phyloP scores from a whole-genome alignment of 495 filamentous ascomycete species.

The Aspergillus affinis region DNA sequence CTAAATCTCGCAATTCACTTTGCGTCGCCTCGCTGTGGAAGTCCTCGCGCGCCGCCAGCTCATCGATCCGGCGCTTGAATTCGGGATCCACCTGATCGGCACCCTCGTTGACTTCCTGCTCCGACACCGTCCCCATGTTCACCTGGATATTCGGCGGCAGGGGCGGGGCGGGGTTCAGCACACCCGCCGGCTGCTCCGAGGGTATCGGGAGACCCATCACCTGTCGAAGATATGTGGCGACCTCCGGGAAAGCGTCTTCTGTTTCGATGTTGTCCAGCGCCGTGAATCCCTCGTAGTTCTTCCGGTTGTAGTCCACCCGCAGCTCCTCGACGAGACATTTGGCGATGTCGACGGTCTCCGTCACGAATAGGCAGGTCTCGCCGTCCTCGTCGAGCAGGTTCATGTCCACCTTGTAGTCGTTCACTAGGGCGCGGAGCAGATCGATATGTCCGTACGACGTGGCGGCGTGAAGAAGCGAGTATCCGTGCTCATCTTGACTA shows the following conservation, averaged over 20 bases:
- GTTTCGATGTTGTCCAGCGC: conserved; percentile 69
- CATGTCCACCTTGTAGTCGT: conserved; percentile 71
- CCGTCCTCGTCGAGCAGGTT: conserved; percentile 84
- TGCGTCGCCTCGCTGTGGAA: conserved; percentile 72
- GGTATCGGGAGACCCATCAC: conserved; percentile 38
- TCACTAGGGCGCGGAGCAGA: conserved; percentile 75
- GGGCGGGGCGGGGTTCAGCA: conserved; percentile 47
- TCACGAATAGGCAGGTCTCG: conserved; percentile 87
- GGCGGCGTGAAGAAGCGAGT: conserved; percentile 90
- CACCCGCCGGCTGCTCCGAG: conserved; percentile 22
- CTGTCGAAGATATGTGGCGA: conserved; percentile 64
- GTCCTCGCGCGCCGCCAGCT: conserved; percentile 69
- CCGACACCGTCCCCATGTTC: conserved; percentile 64
- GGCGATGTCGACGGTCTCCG: conserved; percentile 74
- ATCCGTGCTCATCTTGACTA: conserved; percentile 76
- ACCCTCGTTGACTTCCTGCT: conserved; percentile 51
- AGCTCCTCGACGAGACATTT: conserved; percentile 78
- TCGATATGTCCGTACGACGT: conserved; percentile 84
- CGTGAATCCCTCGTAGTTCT: conserved; percentile 64
- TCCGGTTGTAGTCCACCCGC: conserved; percentile 60
- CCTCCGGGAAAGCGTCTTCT: conserved; percentile 67
- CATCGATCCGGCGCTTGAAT: conserved; percentile 72
- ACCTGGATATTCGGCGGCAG: conserved; percentile 67
- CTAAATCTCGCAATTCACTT: conserved; percentile 62
- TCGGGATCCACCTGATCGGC: conserved; percentile 61